Base-by-base conservation (phyloP, 1,139 yeast genomes). In the Geotrichum carabidarum region DNA sequence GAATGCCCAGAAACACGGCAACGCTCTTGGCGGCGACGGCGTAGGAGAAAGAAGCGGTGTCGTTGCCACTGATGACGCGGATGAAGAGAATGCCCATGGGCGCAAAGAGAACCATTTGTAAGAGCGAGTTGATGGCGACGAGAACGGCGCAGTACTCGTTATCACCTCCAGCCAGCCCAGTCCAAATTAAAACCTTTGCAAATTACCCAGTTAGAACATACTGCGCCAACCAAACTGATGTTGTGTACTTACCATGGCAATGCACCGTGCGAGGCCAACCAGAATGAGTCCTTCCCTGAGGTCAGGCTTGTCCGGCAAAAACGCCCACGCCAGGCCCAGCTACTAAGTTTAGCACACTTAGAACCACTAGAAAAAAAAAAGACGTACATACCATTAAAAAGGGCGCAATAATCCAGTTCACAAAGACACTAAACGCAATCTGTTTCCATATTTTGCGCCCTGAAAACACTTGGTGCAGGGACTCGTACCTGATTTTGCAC, bases 191-290 rank as follows among this genome's bases (percentile, higher is more conserved):
- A 0, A 81, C 46, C 46, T 43, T 7, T 8, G 2, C 11, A 12
- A n/a, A n/a, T n/a, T n/a, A n/a, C n/a, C n/a, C n/a, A n/a, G n/a
- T n/a, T n/a, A n/a, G n/a, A n/a, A n/a, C n/a, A n/a, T n/a, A n/a
- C n/a, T n/a, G n/a, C n/a, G n/a, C n/a, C n/a, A n/a, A n/a, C n/a
- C n/a, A n/a, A n/a, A n/a, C n/a, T n/a, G n/a, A n/a, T n/a, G n/a
- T n/a, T n/a, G n/a, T n/a, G n/a, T n/a, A 9, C 46, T 30, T 44
- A 44, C 84, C 85, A 81, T 81, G 32, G 85, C 85, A 60, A 81
- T 80, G 64, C 86, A 81, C 56, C 86, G 65, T 2, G 84, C 85
- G 44, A 78, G 61, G 0, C 86, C 86, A 48, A 81, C 79, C 77
- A 81, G 74, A 43, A 81, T 79, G 6, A 81, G 71, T 0, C 86